Evolutionary conservation across 768 basidiomycete genomes (phyloP).

Genomic region (Collybia sp.): DNA sequence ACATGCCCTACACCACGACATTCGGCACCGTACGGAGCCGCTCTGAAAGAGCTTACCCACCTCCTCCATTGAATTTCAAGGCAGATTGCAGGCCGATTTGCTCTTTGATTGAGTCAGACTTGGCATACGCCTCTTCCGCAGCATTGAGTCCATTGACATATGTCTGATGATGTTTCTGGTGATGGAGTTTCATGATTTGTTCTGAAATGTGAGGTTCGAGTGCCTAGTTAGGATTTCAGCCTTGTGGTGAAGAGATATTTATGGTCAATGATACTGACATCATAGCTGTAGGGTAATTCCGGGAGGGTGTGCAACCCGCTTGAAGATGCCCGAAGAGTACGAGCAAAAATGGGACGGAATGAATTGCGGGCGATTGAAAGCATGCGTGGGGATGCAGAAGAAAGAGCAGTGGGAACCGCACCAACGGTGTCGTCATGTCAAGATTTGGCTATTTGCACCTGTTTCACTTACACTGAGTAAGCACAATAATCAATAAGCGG

Average conservation of each 20-base stretch:
- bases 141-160: constrained; percentile 95
- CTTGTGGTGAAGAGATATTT: background rate
- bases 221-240: constrained; percentile 38
- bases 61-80: constrained; percentile 97
- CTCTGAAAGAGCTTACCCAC: constrained; percentile 27
- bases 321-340: background rate
- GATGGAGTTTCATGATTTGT: constrained; percentile 93
- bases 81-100: constrained; percentile 85
- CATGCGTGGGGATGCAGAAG: constrained; percentile 1
- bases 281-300: constrained; percentile 24
- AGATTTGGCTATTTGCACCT: too few species aligned
- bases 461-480: too few species aligned
- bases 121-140: constrained; percentile 80
- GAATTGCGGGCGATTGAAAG: background rate
- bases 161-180: constrained; percentile 86
- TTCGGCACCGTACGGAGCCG: background rate
- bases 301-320: constrained; percentile 15
- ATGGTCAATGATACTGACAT: constrained; percentile 15
- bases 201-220: constrained; percentile 90
- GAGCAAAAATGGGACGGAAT: background rate
- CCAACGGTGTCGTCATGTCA: background rate
- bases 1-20: constrained; percentile 60
- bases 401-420: background rate
- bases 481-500: too few species aligned
- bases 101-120: constrained; percentile 61